A percentile compares a stretch with the other conserved stretches of the same genome.
Conservation (phyloP, 1,284 basidiomycete species). For the Ceratobasidium sp. region DNA sequence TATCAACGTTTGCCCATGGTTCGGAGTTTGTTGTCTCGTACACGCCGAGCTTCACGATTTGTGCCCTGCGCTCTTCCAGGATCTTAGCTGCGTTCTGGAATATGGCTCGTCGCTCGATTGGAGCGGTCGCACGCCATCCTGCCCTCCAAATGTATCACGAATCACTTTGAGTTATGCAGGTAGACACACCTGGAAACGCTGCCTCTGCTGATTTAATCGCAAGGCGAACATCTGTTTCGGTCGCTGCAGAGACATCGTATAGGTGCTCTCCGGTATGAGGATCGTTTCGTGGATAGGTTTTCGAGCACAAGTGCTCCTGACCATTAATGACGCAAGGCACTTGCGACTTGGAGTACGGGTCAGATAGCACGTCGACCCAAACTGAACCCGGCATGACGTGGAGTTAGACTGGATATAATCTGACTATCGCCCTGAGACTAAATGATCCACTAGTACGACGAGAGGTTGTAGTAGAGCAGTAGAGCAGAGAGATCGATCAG, state of each 20-base stretch:
- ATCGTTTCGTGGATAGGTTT: conserved; percentile 45
- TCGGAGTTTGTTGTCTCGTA: conserved; percentile 43
- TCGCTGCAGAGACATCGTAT: conserved; percentile 42
- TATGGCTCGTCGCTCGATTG: conserved; percentile 42
- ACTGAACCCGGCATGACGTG: background rate
- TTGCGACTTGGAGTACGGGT: conserved; percentile 9
- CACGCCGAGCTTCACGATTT: conserved; percentile 41
- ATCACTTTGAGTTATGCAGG: too few relatives aligned
- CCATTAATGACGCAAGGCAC: conserved; percentile 47
- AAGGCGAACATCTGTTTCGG: conserved; percentile 36
- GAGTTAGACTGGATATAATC: background rate
- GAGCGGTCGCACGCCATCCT: conserved; percentile 40
- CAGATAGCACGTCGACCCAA: conserved; percentile 11
- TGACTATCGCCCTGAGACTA: background rate
- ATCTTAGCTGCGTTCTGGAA: conserved; percentile 43
- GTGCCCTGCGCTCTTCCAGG: conserved; percentile 38
- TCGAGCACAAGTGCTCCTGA: conserved; percentile 41
- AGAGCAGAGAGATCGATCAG: background rate
- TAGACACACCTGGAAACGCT: conserved; percentile 24
- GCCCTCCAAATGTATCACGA: conserved; percentile 7
- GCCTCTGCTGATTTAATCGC: conserved; percentile 41
- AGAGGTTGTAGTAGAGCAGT: background rate
- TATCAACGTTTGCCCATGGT: conserved; percentile 42
- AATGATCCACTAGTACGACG: background rate
- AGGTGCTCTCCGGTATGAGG: conserved; percentile 42